Conservation (phyloP, 108 stramenopile species). For the Cyclotella kingstonii region DNA sequence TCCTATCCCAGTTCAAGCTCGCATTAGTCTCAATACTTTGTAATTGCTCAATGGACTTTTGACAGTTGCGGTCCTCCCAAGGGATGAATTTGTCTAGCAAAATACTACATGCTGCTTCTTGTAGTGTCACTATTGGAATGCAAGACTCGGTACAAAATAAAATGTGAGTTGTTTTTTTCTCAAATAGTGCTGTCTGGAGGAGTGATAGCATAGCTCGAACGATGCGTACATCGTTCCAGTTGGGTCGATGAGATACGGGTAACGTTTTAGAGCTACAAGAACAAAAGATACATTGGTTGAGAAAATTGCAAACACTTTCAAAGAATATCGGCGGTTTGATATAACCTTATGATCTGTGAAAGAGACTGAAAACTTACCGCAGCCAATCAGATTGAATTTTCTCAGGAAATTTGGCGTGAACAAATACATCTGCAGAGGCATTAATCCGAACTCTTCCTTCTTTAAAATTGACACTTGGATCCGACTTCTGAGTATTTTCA, state of each 20-base stretch:
- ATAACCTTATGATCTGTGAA: not conserved
- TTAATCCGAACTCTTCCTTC: not conserved
- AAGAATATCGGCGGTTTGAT: too few species aligned
- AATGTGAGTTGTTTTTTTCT: constrained; percentile 43
- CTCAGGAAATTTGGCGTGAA: constrained; percentile 52
- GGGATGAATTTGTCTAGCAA: constrained; percentile 23
- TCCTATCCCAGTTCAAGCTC: constrained; percentile 31
- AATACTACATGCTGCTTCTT: constrained; percentile 26
- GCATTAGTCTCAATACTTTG: not conserved
- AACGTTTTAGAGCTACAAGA: constrained; percentile 32
- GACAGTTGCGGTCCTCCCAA: constrained; percentile 22
- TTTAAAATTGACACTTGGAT: not conserved
- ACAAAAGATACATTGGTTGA: too few species aligned
- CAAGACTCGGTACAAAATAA: constrained; percentile 54
- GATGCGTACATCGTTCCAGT: constrained; percentile 55
- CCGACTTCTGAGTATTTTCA: not conserved
- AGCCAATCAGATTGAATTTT: constrained; percentile 34
- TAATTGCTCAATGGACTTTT: too few species aligned
- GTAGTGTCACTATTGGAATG: constrained; percentile 44
- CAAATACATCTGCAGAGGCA: constrained; percentile 38
- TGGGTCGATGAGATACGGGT: constrained; percentile 35
- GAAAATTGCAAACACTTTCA: too few species aligned
- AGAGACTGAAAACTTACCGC: constrained; percentile 7
- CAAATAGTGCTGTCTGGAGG: constrained; percentile 29
- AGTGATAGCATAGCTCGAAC: constrained; percentile 49